Conservation (phyloP, 805 yeast genomes). For the Danielia reshetovae region DNA sequence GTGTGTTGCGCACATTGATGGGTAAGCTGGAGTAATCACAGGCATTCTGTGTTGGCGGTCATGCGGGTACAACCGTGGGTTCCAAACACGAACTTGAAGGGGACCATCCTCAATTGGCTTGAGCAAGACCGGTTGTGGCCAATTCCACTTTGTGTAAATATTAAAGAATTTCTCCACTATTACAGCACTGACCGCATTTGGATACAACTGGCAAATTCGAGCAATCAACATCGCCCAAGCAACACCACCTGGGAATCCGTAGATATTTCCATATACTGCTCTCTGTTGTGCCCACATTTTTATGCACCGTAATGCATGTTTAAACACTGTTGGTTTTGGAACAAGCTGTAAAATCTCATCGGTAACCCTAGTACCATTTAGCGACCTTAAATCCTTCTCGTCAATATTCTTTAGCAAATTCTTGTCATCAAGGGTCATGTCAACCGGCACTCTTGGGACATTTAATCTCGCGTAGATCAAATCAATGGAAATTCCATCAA, state of each 20-base stretch:
- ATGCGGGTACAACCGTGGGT: slow-evolving; percentile 83
- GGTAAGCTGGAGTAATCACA: slow-evolving; percentile 96
- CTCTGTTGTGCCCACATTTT: slow-evolving; percentile 96
- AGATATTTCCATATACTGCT: slow-evolving; percentile 89
- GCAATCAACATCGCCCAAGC: slow-evolving; percentile 99
- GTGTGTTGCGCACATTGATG: slow-evolving; percentile 99
- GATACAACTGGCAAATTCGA: slow-evolving; percentile 91
- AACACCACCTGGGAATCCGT: slow-evolving; percentile 99
- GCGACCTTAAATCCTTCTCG: slow-evolving; percentile 82
- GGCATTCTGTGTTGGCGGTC: slow-evolving; percentile 95
- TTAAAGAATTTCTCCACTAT: slow-evolving; percentile 86
- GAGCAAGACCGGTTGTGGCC: slow-evolving; percentile 97
- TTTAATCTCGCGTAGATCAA: slow-evolving; percentile 80
- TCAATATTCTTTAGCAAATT: slow-evolving; percentile 82
- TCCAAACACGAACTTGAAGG: slow-evolving; percentile 93
- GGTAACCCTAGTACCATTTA: slow-evolving; percentile 96
- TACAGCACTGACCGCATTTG: slow-evolving; percentile 91
- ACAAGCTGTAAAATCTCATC: slow-evolving; percentile 88
- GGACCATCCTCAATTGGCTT: slow-evolving; percentile 97
- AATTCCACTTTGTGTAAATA: slow-evolving; percentile 84
- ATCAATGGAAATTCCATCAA: slow-evolving; percentile 91
- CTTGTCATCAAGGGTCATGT: slow-evolving; percentile 76
- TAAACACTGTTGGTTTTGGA: slow-evolving; percentile 89
- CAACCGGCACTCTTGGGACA: slow-evolving; percentile 75
- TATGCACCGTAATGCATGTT: slow-evolving; percentile 86